These are phyloP conservation scores for Mortierella sp. DNA, from an alignment of 371 early-diverging fungal genomes.

Conservation along the genomic window DNA sequence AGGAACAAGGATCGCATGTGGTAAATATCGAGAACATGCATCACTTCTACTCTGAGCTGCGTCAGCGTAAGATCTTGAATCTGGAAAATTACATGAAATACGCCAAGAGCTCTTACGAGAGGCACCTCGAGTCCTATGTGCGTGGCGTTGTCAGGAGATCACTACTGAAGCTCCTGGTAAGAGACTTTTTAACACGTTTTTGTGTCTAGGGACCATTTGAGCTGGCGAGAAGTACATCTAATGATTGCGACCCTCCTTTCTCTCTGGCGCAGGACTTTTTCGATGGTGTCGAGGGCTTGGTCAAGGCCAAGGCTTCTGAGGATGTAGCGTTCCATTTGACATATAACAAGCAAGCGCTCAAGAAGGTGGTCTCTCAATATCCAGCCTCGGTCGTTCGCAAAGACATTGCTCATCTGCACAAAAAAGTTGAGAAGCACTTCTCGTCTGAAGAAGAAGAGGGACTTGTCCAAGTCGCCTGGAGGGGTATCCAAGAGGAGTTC, in stretches of 20 bases:
- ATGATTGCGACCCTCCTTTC: background rate
- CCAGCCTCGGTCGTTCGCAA: slow-evolving; percentile 88
- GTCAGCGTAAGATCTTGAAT: slow-evolving; percentile 68
- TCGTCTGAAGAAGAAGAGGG: slow-evolving; percentile 78
- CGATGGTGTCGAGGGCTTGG: slow-evolving; percentile 87
- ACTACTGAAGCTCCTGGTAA: slow-evolving; percentile 83
- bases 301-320: slow-evolving; percentile 78
- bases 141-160: slow-evolving; percentile 89
- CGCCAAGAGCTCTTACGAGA: slow-evolving; percentile 86
- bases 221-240: too few species aligned
- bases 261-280: slow-evolving; percentile 83
- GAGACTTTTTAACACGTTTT: background rate
- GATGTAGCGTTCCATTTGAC: slow-evolving; percentile 88
- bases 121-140: slow-evolving; percentile 83
- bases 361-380: slow-evolving; percentile 84
- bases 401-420: slow-evolving; percentile 83
- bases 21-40: slow-evolving; percentile 87
- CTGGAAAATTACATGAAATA: slow-evolving; percentile 85
- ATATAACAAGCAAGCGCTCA: slow-evolving; percentile 87
- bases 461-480: slow-evolving; percentile 90
- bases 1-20: slow-evolving; percentile 79
- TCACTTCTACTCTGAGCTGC: slow-evolving; percentile 82
- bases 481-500: slow-evolving; percentile 90
- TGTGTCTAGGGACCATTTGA: too few species aligned
- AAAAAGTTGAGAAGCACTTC: slow-evolving; percentile 94